A percentile compares a stretch with the other conserved stretches of the same genome.
phyloP scores from a whole-genome alignment of 129 eudicot genomes.

The Ambrosia trifida region DNA sequence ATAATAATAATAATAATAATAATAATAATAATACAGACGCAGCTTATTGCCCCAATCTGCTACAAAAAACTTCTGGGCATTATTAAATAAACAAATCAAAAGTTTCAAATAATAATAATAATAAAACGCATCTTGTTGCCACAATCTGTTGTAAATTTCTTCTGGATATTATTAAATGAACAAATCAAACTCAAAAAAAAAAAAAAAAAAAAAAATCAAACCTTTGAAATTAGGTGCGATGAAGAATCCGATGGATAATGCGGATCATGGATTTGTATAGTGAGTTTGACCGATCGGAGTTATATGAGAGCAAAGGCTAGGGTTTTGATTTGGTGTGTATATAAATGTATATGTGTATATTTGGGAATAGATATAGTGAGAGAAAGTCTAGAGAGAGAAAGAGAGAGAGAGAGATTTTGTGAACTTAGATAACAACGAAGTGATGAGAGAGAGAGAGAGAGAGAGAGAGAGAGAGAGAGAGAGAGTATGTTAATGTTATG shows the following conservation, averaged over 20 bases:
- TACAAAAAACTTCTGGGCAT: too few relatives aligned
- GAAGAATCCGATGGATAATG: conserved; percentile 2
- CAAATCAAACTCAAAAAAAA: too few relatives aligned
- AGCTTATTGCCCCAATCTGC: too few relatives aligned
- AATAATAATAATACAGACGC: too few relatives aligned
- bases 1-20: too few relatives aligned
- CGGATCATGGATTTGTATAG: background rate
- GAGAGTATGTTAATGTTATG: conserved; percentile 13
- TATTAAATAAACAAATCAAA: too few relatives aligned
- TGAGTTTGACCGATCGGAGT: background rate
- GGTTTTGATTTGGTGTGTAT: background rate
- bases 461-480: conserved; percentile 31
- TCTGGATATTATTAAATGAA: too few relatives aligned
- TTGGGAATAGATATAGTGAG: background rate
- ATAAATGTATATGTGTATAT: background rate
- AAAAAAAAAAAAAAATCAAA: too few relatives aligned
- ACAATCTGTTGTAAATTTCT: too few relatives aligned
- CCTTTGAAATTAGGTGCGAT: background rate
- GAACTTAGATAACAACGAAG: conserved; percentile 38
- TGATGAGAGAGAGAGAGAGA: conserved; percentile 31
- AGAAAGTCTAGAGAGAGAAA: background rate
- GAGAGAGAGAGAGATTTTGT: conserved; percentile 10
- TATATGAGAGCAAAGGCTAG: background rate
- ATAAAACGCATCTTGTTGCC: too few relatives aligned
- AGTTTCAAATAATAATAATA: too few relatives aligned